Evolutionary conservation across 495 filamentous ascomycete genomes (phyloP).

Genomic region (Lophiotrema nucula): DNA sequence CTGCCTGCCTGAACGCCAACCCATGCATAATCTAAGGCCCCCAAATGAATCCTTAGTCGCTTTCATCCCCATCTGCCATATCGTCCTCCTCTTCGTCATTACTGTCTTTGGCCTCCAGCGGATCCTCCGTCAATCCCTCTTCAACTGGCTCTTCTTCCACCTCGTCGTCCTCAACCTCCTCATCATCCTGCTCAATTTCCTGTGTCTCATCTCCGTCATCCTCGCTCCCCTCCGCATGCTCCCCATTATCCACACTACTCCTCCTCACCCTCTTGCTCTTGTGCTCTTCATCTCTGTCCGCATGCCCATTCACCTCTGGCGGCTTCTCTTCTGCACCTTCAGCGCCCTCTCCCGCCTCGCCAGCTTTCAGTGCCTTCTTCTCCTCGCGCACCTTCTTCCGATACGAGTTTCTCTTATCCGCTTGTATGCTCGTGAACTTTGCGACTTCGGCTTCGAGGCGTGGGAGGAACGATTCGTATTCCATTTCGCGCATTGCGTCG

Average conservation of each 20-base stretch:
- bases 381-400: constrained; percentile 54
- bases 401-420: constrained; percentile 62
- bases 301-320: constrained; percentile 20
- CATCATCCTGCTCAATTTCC: constrained; percentile 48
- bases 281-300: constrained; percentile 31
- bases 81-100: constrained; percentile 46
- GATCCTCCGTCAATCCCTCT: constrained; percentile 49
- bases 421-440: constrained; percentile 62
- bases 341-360: background rate
- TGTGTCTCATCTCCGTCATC: constrained; percentile 32
- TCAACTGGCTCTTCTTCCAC: constrained; percentile 56
- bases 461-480: constrained; percentile 74
- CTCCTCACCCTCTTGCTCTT: constrained; percentile 41
- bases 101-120: constrained; percentile 48
- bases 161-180: constrained; percentile 53
- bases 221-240: constrained; percentile 19
- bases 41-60: constrained; percentile 32
- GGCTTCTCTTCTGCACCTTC: background rate
- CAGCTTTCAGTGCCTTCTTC: constrained; percentile 35
- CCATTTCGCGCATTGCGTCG: constrained; percentile 74
- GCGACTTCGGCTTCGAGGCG: constrained; percentile 60
- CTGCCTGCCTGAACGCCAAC: constrained; percentile 23
- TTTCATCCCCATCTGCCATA: constrained; percentile 42
- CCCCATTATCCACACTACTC: constrained; percentile 19
- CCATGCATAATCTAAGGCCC: constrained; percentile 9